Percentiles rank a stretch among this genome's conserved stretches.
Conservation (phyloP, 1,139 yeast species). For the Meyerozyma carpophila region DNA sequence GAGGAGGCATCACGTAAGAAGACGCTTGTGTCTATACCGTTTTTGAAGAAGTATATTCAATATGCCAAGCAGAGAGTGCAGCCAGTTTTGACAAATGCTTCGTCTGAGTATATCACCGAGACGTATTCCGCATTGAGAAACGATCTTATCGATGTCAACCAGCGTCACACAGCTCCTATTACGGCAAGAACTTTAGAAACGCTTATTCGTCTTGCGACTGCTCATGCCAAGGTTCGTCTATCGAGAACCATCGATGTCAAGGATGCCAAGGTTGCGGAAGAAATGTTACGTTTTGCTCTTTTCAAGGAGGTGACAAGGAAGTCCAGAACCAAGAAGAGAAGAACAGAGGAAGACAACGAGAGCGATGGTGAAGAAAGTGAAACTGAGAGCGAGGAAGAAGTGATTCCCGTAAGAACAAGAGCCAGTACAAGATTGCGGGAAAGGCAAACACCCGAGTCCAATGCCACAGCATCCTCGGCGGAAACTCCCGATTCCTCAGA, state of each 20-base stretch:
- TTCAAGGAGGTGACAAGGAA: slow-evolving; percentile 65
- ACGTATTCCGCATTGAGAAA: slow-evolving; percentile 81
- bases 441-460: not conserved
- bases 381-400: slow-evolving; percentile 16
- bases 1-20: slow-evolving; percentile 37
- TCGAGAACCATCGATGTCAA: slow-evolving; percentile 66
- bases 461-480: not conserved
- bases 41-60: slow-evolving; percentile 86
- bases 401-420: slow-evolving; percentile 15
- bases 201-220: slow-evolving; percentile 88
- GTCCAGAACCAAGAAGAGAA: slow-evolving; percentile 28
- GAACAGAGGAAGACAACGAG: slow-evolving; percentile 13
- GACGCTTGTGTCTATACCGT: slow-evolving; percentile 72
- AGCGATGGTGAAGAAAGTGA: slow-evolving; percentile 13
- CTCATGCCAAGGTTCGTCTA: slow-evolving; percentile 92
- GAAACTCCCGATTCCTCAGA: not conserved
- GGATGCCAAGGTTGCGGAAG: slow-evolving; percentile 88
- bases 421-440: slow-evolving; percentile 7
- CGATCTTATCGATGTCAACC: slow-evolving; percentile 65
- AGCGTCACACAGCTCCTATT: slow-evolving; percentile 86
- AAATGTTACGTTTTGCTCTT: slow-evolving; percentile 76
- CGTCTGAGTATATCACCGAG: slow-evolving; percentile 76
- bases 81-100: slow-evolving; percentile 76
- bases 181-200: slow-evolving; percentile 98
- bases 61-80: slow-evolving; percentile 86